A percentile compares a stretch with the other conserved stretches of the same genome.
These are phyloP conservation scores for Cordyceps farinosa DNA, from an alignment of 2,329 filamentous ascomycete genomes.

Conservation along the genomic window DNA sequence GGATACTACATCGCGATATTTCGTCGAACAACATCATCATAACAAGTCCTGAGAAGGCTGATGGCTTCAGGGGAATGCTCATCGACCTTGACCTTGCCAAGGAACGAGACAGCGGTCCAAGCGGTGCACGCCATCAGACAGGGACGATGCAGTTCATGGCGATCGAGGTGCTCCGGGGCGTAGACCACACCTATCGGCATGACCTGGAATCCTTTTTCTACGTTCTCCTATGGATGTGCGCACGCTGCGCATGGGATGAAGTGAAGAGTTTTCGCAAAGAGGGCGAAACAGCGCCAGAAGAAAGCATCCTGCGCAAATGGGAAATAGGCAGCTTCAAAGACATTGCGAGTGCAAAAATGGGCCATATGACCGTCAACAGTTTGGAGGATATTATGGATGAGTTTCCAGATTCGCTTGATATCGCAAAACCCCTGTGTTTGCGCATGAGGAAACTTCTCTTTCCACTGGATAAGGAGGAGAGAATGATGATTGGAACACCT, in stretches of 20 bases:
- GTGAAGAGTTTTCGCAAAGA: no score
- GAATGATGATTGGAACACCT: constrained; percentile 18
- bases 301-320: no score
- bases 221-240: constrained; percentile 5
- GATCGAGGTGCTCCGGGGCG: no score
- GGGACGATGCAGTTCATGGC: constrained; percentile 15
- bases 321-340: no score
- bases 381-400: no score
- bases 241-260: neutral
- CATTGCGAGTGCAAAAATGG: no score
- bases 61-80: constrained; percentile 23
- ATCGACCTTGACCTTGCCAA: constrained; percentile 23
- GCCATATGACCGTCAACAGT: no score
- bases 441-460: constrained; percentile 20
- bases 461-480: constrained; percentile 8
- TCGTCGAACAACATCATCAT: constrained; percentile 39
- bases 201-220: no score
- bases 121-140: constrained; percentile 4
- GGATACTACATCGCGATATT: constrained; percentile 36
- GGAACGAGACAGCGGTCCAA: constrained; percentile 9
- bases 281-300: no score
- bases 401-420: constrained; percentile 20
- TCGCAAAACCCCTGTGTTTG: constrained; percentile 21
- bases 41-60: constrained; percentile 18
- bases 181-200: no score